A percentile compares a stretch with the other conserved stretches of the same genome.
Conservation (phyloP, 164 flowering plant genomes). For the Annona cherimola region DNA sequence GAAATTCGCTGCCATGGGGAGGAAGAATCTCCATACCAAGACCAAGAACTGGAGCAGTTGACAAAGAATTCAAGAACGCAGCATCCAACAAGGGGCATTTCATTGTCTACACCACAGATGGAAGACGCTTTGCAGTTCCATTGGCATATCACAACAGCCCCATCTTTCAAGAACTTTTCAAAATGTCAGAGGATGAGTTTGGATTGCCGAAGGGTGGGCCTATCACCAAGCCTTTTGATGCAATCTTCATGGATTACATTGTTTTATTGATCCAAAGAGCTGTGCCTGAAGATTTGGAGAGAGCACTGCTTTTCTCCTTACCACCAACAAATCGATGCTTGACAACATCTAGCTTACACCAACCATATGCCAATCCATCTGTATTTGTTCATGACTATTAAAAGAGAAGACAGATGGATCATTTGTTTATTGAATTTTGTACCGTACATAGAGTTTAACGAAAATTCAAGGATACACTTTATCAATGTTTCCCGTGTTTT, state of each 20-base stretch:
- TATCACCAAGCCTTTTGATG: constrained; percentile 30
- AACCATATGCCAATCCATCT: not conserved
- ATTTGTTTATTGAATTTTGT: not conserved
- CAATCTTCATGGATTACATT: constrained; percentile 26
- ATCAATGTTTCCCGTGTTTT: no score
- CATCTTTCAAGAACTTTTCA: constrained; percentile 31
- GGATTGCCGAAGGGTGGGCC: constrained; percentile 28
- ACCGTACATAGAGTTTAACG: not conserved
- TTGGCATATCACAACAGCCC: constrained; percentile 29
- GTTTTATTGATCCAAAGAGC: constrained; percentile 19
- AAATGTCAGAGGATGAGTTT: constrained; percentile 40
- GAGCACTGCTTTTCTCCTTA: constrained; percentile 10
- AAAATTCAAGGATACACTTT: no score
- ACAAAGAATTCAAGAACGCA: not conserved
- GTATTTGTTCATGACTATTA: not conserved
- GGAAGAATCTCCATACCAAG: constrained; percentile 13
- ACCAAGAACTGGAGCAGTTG: no score
- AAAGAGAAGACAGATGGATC: not conserved
- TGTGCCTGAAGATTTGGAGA: constrained; percentile 15
- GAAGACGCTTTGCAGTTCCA: constrained; percentile 31
- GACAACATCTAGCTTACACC: not conserved
- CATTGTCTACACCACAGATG: constrained; percentile 33
- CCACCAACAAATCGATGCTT: not conserved
- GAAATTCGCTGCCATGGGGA: constrained; percentile 9
- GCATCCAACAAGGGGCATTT: constrained; percentile 19